Evolutionary conservation across 768 basidiomycete genomes (phyloP).

Genomic region (Leccinum ochraceum): DNA sequence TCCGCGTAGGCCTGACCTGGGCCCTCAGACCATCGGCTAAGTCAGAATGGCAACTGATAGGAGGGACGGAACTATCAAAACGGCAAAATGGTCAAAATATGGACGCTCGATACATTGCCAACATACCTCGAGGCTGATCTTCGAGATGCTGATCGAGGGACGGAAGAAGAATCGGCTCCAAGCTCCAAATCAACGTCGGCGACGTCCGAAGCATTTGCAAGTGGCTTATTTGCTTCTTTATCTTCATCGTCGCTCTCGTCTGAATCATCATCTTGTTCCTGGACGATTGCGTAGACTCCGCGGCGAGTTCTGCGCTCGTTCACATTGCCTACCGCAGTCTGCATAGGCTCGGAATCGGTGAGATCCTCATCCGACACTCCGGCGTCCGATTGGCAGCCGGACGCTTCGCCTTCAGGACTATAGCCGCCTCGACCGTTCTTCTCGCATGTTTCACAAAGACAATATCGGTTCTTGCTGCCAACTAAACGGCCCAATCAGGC

Average conservation of each 20-base stretch:
- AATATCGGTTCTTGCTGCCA: conserved; percentile 69
- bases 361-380: conserved; percentile 35
- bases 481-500: conserved; percentile 45
- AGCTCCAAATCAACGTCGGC: conserved; percentile 57
- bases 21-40: conserved; percentile 25
- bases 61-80: conserved; percentile 26
- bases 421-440: conserved; percentile 75
- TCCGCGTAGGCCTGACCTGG: conserved; percentile 56
- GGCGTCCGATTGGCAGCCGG: conserved; percentile 50
- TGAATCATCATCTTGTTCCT: conserved; percentile 57
- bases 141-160: conserved; percentile 24
- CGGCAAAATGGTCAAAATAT: conserved; percentile 12
- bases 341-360: conserved; percentile 44
- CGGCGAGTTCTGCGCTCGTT: conserved; percentile 81
- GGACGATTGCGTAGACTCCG: conserved; percentile 75
- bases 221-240: conserved; percentile 47
- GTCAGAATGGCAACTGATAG: conserved; percentile 33
- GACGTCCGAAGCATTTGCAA: conserved; percentile 48
- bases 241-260: conserved; percentile 62
- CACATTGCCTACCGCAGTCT: conserved; percentile 56
- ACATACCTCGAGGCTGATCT: conserved; percentile 32
- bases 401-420: conserved; percentile 49
- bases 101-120: conserved; percentile 3
- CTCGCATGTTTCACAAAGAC: conserved; percentile 88
- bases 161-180: conserved; percentile 25